Percentiles rank a stretch among this genome's conserved stretches.
These are phyloP conservation scores for Daedaleopsis sinensis DNA, from an alignment of 768 basidiomycete genomes.

Conservation along the genomic window DNA sequence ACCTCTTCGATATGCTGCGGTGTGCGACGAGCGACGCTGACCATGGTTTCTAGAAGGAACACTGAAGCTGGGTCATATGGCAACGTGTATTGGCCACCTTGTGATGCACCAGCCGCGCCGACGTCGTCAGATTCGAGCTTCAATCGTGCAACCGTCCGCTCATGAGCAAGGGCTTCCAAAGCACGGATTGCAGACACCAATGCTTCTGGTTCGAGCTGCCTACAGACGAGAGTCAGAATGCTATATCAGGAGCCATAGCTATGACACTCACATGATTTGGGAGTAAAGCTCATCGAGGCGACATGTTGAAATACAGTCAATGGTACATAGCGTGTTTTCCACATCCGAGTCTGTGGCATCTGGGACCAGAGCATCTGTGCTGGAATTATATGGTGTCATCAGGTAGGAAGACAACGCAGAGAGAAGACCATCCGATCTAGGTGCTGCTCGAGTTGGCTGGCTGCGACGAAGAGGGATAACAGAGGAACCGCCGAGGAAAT, in stretches of 20 bases:
- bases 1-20: conserved; percentile 82
- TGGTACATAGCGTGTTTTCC: conserved; percentile 91
- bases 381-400: conserved; percentile 88
- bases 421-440: conserved; percentile 84
- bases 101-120: conserved; percentile 30
- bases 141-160: conserved; percentile 79
- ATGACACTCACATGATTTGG: conserved; percentile 88
- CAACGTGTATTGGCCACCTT: conserved; percentile 54
- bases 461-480: conserved; percentile 88
- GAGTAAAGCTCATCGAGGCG: conserved; percentile 92
- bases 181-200: conserved; percentile 84
- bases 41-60: conserved; percentile 93
- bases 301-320: conserved; percentile 94
- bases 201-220: conserved; percentile 78
- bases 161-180: conserved; percentile 88
- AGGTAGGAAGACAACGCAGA: conserved; percentile 95
- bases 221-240: conserved; percentile 33
- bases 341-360: conserved; percentile 91
- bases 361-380: conserved; percentile 74
- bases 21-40: conserved; percentile 81
- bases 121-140: conserved; percentile 71
- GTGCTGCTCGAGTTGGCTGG: conserved; percentile 60
- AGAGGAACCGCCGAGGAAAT: conserved; percentile 93
- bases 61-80: conserved; percentile 96
- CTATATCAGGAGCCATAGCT: background rate